A percentile compares a stretch with the other conserved stretches of the same genome.
Conservation (phyloP, 1,139 yeast species). For the Suhomyces yuchorum region DNA sequence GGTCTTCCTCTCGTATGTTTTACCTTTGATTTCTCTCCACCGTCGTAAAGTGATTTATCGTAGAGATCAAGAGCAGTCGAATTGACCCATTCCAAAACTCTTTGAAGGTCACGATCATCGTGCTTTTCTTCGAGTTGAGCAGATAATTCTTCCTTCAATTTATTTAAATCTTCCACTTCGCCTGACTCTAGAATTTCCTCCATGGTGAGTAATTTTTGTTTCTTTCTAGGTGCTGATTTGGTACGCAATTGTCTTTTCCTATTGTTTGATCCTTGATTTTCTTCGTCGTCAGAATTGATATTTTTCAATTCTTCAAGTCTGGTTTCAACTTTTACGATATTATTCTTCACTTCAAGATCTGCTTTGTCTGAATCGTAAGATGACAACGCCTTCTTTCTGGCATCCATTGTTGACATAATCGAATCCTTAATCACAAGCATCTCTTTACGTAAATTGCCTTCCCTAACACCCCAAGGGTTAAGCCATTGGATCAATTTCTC, state of each 20-base stretch:
- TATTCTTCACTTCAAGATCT: slow-evolving; percentile 35
- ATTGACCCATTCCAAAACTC: slow-evolving; percentile 65
- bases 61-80: slow-evolving; percentile 53
- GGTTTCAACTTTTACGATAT: slow-evolving; percentile 15
- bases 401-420: slow-evolving; percentile 57
- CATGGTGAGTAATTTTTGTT: slow-evolving; percentile 27
- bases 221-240: slow-evolving; percentile 21
- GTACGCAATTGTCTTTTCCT: slow-evolving; percentile 22
- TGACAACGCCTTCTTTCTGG: slow-evolving; percentile 57
- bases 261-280: slow-evolving; percentile 18
- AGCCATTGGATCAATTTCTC: slow-evolving; percentile 64
- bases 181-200: slow-evolving; percentile 36
- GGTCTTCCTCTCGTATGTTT: slow-evolving; percentile 20
- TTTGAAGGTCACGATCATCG: slow-evolving; percentile 42
- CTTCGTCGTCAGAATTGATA: slow-evolving; percentile 26
- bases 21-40: slow-evolving; percentile 45
- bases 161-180: slow-evolving; percentile 31
- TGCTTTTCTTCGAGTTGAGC: slow-evolving; percentile 32
- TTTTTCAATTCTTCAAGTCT: slow-evolving; percentile 25
- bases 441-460: slow-evolving; percentile 66
- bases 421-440: slow-evolving; percentile 54
- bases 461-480: slow-evolving; percentile 77
- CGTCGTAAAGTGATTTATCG: slow-evolving; percentile 60
- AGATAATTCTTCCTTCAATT: slow-evolving; percentile 28
- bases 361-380: slow-evolving; percentile 44